Percentiles rank a stretch among this genome's conserved stretches.
Evolutionary conservation across 1,284 basidiomycete species (phyloP).

Genomic region (Rhodotorula sp.): DNA sequence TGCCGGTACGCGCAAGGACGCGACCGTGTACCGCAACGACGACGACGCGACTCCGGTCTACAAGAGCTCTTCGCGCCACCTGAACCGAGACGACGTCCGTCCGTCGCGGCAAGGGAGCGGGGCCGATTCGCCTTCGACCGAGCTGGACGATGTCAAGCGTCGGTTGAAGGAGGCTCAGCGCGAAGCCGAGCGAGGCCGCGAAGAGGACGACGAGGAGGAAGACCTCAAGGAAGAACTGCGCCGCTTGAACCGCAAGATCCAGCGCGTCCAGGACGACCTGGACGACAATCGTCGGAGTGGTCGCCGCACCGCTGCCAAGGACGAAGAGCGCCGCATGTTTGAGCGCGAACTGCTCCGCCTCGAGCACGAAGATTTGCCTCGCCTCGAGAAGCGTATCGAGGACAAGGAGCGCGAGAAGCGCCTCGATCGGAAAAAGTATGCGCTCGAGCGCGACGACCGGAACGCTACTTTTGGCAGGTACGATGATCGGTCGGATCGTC

Average conservation of each 20-base stretch:
- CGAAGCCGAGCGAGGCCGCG: conserved; percentile 72
- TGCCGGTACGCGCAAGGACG: conserved; percentile 67
- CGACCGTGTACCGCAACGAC: conserved; percentile 88
- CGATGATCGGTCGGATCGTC: conserved; percentile 19
- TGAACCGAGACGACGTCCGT: conserved; percentile 80
- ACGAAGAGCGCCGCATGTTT: conserved; percentile 79
- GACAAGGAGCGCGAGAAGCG: conserved; percentile 73
- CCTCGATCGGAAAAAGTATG: conserved; percentile 74
- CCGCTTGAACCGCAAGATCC: conserved; percentile 81
- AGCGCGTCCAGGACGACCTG: conserved; percentile 87
- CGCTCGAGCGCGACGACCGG: conserved; percentile 75
- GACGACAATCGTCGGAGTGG: conserved; percentile 81
- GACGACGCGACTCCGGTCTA: conserved; percentile 64
- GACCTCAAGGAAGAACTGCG: conserved; percentile 85
- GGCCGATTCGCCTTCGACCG: conserved; percentile 62
- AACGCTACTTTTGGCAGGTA: conserved; percentile 64
- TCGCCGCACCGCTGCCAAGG: conserved; percentile 69
- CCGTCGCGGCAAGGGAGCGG: conserved; percentile 54
- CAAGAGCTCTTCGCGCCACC: conserved; percentile 79
- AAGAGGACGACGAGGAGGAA: conserved; percentile 76
- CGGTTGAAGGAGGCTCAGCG: conserved; percentile 78
- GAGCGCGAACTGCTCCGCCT: conserved; percentile 85
- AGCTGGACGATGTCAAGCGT: conserved; percentile 83
- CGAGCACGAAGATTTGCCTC: conserved; percentile 88
- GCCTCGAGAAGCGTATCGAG: conserved; percentile 81